Percentiles rank a stretch among this genome's conserved stretches.
phyloP scores from a whole-genome alignment of 1,284 basidiomycete genomes.

The Leccinum variabile region DNA sequence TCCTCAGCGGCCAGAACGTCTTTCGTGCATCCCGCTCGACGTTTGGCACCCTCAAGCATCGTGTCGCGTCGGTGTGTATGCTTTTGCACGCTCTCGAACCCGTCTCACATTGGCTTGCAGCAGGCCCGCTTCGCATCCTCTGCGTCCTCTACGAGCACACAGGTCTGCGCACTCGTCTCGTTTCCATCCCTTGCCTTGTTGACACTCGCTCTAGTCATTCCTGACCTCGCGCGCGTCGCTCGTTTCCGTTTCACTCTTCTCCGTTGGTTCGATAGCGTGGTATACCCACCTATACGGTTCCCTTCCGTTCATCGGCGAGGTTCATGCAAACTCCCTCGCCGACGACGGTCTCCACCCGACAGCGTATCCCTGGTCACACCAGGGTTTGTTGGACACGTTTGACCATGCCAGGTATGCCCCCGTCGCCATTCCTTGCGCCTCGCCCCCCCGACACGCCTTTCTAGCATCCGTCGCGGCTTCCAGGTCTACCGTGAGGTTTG shows the following conservation, averaged over 20 bases:
- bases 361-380: slow-evolving; percentile 89
- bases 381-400: slow-evolving; percentile 86
- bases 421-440: slow-evolving; percentile 5
- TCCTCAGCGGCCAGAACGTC: slow-evolving; percentile 43
- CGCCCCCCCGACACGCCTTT: slow-evolving; percentile 13
- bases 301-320: slow-evolving; percentile 84
- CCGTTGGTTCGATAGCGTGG: slow-evolving; percentile 91
- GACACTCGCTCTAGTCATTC: slow-evolving; percentile 42
- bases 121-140: slow-evolving; percentile 73
- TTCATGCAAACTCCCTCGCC: slow-evolving; percentile 85
- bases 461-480: slow-evolving; percentile 95
- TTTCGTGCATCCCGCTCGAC: slow-evolving; percentile 43
- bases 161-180: slow-evolving; percentile 45
- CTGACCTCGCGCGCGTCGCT: slow-evolving; percentile 78
- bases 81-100: background rate
- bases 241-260: slow-evolving; percentile 73
- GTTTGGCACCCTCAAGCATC: slow-evolving; percentile 40
- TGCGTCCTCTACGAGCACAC: slow-evolving; percentile 52
- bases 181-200: background rate
- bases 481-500: slow-evolving; percentile 99
- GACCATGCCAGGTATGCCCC: slow-evolving; percentile 84
- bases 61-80: slow-evolving; percentile 45
- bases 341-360: slow-evolving; percentile 95
- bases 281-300: slow-evolving; percentile 94
- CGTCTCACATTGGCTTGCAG: slow-evolving; percentile 24